These are phyloP conservation scores for Boletus rubroflammeus DNA, from an alignment of 768 basidiomycete genomes.

Conservation along the genomic window DNA sequence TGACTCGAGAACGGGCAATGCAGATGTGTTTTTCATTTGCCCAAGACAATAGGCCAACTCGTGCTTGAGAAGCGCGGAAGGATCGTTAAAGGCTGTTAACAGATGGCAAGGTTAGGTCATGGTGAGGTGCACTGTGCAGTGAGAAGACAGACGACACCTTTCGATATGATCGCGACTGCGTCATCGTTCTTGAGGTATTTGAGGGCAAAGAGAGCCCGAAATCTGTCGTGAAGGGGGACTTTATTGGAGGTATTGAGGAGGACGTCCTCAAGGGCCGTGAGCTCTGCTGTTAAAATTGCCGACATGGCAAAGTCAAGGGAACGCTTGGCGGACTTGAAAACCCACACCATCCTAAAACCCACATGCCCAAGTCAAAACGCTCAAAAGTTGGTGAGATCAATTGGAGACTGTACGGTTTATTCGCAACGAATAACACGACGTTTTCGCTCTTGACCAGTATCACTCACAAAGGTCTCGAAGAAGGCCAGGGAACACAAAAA, in stretches of 20 bases:
- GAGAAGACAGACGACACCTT: conserved; percentile 48
- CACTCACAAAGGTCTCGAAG: conserved; percentile 90
- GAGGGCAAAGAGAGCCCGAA: conserved; percentile 88
- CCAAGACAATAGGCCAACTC: conserved; percentile 97
- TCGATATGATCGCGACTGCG: conserved; percentile 80
- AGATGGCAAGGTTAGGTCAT: neutral
- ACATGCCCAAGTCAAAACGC: conserved; percentile 89
- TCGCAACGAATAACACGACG: conserved; percentile 5
- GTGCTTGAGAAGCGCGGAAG: conserved; percentile 90
- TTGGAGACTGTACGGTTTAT: neutral
- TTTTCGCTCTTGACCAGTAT: conserved; percentile 49
- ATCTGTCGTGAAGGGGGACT: conserved; percentile 80
- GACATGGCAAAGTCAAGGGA: conserved; percentile 25
- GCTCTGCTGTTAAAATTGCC: conserved; percentile 46
- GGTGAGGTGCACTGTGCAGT: neutral
- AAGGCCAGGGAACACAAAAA: conserved; percentile 92
- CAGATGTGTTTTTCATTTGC: conserved; percentile 72
- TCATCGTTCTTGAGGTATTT: conserved; percentile 77
- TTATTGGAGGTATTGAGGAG: conserved; percentile 75
- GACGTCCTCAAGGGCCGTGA: conserved; percentile 64
- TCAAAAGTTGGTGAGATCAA: conserved; percentile 73
- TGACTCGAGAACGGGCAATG: conserved; percentile 73
- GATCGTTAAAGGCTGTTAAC: conserved; percentile 71
- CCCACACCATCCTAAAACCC: conserved; percentile 9
- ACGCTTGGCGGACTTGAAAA: conserved; percentile 52